A percentile compares a stretch with the other conserved stretches of the same genome.
phyloP scores from a whole-genome alignment of 2,329 filamentous ascomycete genomes.

The Diplodia intermedia region DNA sequence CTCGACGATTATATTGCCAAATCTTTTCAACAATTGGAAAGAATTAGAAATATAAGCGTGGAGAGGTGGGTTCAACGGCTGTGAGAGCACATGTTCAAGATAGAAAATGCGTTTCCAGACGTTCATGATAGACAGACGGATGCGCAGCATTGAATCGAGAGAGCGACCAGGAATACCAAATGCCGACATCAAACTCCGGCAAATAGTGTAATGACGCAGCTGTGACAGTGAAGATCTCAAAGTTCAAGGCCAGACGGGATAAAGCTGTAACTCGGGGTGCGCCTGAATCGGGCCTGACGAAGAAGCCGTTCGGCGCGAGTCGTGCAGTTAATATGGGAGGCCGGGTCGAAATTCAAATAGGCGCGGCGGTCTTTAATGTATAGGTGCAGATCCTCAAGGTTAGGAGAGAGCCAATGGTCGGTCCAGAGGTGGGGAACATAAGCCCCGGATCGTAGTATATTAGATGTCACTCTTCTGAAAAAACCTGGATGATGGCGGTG shows the following conservation, averaged over 20 bases:
- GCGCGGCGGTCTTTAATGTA: neutral
- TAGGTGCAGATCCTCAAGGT: conserved; percentile 7
- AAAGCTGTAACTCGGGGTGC: conserved; percentile 6
- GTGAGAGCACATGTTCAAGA: neutral
- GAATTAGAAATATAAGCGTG: neutral
- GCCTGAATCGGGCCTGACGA: conserved; percentile 1
- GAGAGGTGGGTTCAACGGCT: no score
- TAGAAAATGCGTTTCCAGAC: neutral
- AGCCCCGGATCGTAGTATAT: neutral
- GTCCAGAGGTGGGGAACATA: neutral
- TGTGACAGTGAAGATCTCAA: neutral
- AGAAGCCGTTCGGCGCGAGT: neutral
- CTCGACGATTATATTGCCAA: neutral
- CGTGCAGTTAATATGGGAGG: conserved; percentile 26
- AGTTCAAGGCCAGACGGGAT: neutral
- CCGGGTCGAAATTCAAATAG: conserved; percentile 12
- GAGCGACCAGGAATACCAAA: neutral
- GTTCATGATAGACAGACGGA: neutral
- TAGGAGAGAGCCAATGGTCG: neutral
- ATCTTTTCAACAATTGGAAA: neutral
- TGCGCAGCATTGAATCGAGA: neutral
- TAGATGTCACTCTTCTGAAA: neutral
- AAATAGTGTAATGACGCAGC: no score
- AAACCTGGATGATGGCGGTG: neutral
- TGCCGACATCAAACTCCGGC: no score